A percentile compares a stretch with the other conserved stretches of the same genome.
Evolutionary conservation across 78 protist genomes (phyloP).

Genomic region (Emiliania huxleyi): DNA sequence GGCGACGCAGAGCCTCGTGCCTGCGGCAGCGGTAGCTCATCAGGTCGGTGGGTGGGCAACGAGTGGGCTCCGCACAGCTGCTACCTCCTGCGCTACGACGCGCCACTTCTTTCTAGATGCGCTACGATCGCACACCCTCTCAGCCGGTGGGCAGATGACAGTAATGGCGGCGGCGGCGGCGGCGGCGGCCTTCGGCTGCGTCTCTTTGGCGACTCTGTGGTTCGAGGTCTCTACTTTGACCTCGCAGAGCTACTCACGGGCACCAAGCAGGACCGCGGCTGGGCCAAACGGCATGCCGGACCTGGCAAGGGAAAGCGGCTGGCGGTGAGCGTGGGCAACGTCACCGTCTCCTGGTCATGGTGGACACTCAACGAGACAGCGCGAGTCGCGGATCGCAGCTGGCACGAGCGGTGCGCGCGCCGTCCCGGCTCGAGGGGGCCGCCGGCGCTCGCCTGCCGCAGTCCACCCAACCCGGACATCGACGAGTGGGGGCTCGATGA

Average conservation of each 20-base stretch:
- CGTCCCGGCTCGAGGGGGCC: background rate
- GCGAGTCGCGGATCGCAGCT: background rate
- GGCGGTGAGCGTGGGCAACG: conserved; percentile 36
- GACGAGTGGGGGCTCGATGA: background rate
- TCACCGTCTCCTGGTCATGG: background rate
- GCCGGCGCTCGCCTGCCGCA: background rate
- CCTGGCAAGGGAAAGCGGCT: conserved; percentile 65
- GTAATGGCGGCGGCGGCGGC: no score
- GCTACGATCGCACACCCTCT: no score
- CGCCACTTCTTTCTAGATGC: no score
- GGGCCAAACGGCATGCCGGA: conserved; percentile 71
- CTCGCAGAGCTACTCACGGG: conserved; percentile 77
- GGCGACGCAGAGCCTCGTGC: background rate
- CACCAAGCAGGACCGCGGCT: conserved; percentile 63
- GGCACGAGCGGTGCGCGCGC: background rate
- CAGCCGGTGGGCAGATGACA: no score
- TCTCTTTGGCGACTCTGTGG: conserved; percentile 12
- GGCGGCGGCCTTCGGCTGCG: background rate
- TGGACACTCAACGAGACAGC: background rate
- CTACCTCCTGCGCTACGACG: background rate
- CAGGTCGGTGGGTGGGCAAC: background rate
- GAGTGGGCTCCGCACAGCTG: background rate
- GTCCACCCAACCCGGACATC: background rate
- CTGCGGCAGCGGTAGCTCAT: background rate
- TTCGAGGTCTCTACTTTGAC: conserved; percentile 69